phyloP scores from a whole-genome alignment of 2,329 filamentous ascomycete species.

The Pyricularia pennisetigena region DNA sequence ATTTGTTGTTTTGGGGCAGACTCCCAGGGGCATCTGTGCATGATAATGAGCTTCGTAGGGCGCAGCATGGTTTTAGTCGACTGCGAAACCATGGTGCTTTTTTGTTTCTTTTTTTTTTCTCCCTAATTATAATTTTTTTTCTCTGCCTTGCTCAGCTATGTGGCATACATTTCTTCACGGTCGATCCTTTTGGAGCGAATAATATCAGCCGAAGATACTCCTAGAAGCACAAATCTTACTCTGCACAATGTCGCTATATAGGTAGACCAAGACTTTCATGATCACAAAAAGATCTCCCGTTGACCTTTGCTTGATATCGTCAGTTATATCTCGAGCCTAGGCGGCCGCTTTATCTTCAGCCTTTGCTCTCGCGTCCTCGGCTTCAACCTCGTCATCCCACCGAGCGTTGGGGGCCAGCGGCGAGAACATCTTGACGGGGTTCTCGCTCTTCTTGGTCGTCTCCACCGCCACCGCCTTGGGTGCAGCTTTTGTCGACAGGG shows the following conservation, averaged over 20 bases:
- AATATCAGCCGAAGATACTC: not conserved
- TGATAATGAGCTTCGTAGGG: not conserved
- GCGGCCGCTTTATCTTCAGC: not conserved
- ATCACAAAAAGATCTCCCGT: no score
- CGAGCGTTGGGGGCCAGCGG: constrained; percentile 25
- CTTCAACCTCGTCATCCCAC: constrained; percentile 52
- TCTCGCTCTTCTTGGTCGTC: constrained; percentile 6
- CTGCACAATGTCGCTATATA: not conserved
- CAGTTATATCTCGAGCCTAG: not conserved
- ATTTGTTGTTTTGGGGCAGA: not conserved
- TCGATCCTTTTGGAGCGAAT: not conserved
- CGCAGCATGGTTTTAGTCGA: not conserved
- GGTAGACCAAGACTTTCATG: not conserved
- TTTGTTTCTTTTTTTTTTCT: no score
- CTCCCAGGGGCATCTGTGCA: not conserved
- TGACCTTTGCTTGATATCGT: not conserved
- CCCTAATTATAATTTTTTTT: not conserved
- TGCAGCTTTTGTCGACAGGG: not conserved
- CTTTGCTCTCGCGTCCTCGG: constrained; percentile 26
- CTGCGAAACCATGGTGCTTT: not conserved
- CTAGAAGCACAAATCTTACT: not conserved
- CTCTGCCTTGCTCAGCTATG: not conserved
- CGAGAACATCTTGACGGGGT: constrained; percentile 15
- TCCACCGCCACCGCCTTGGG: constrained; percentile 5
- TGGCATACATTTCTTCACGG: not conserved